Evolutionary conservation across 2,329 filamentous ascomycete species (phyloP), one percentile per base, ranked within the genome.

Genomic region (Penicillium sp.): DNA sequence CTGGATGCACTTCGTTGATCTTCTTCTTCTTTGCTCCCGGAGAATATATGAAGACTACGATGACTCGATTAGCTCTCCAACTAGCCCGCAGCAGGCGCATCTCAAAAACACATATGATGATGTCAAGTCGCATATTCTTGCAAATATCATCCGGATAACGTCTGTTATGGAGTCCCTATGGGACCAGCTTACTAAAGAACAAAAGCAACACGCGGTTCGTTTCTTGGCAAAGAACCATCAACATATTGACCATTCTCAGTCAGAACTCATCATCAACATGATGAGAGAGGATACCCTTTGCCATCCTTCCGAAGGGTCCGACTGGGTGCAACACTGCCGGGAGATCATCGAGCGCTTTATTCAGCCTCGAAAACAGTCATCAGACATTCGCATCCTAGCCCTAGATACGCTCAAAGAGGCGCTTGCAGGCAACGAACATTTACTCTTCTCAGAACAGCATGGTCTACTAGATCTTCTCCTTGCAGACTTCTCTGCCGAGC

Each of bases 381-480:
- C 76, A 5, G 77, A 78, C 45, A 70, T 78, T 53, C 78, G 78
- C 35, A 75, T 78, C 6, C 58, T 75, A 11, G 77, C 77, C 42
- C 65, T 80, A 43, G 74, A 76, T 33, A 74, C 72, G 1, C 60
- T 79, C 16, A 77, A 77, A 64, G 75, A 79, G n/a, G 73, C 76
- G 16, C 75, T 79, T 55, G 62, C 65, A 11, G 73, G 62, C 22
- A 64, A 72, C 35, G 73, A 77, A 11, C 64, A 69, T 43, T 55
- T 75, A 2, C 53, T 68, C 16, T 70, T 73, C 16, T 75, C 77
- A 35, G 67, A 73, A 35, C 66, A 72, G 43, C 65, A 76, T 25
- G 74, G 73, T 1, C 66, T 79, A 40, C 61, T 78, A 14, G 60
- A 69, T 30, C 65, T 72, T 35, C 69, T 79, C 25, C 64, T 78